phyloP scores from a whole-genome alignment of 2,329 filamentous ascomycete species.

The Elsinoe ampelina region DNA sequence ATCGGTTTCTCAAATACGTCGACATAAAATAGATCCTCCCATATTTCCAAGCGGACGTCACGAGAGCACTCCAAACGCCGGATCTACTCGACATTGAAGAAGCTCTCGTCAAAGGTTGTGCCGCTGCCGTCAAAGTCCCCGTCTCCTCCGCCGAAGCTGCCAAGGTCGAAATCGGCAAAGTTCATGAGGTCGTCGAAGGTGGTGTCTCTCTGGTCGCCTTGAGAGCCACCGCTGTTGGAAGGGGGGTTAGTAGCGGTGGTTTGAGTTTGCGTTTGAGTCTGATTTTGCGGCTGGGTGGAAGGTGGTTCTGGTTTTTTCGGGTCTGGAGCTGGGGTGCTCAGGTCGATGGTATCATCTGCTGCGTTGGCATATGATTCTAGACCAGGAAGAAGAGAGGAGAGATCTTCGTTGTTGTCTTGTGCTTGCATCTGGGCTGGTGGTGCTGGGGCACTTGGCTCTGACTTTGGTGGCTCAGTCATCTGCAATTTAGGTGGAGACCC shows the following conservation, averaged over 20 bases:
- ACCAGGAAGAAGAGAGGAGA: slow-evolving; percentile 32
- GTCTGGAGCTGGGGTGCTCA: slow-evolving; percentile 15
- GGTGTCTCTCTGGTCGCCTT: slow-evolving; percentile 17
- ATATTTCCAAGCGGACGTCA: no score
- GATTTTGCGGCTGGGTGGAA: slow-evolving; percentile 13
- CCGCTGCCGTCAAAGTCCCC: slow-evolving; percentile 28
- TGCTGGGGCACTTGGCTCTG: not conserved
- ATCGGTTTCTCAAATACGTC: no score
- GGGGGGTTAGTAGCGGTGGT: not conserved
- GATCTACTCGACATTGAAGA: slow-evolving; percentile 26
- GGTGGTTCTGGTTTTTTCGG: not conserved
- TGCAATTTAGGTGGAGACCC: slow-evolving; percentile 12
- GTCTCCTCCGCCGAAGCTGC: slow-evolving; percentile 17
- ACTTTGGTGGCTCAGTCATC: not conserved
- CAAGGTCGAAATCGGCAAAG: slow-evolving; percentile 25
- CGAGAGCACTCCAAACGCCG: not conserved
- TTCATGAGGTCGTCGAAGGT: slow-evolving; percentile 31
- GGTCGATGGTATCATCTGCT: slow-evolving; percentile 16
- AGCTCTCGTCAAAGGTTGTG: slow-evolving; percentile 20
- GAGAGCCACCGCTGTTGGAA: slow-evolving; percentile 1
- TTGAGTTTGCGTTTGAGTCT: slow-evolving; percentile 13
- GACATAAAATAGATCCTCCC: no score
- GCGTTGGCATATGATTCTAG: slow-evolving; percentile 34
- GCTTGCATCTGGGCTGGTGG: slow-evolving; percentile 16
- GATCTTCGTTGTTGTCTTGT: slow-evolving; percentile 22